A percentile compares a stretch with the other conserved stretches of the same genome.
These are phyloP conservation scores for Metschnikowia koreensis DNA, from an alignment of 805 yeast genomes.

Conservation along the genomic window DNA sequence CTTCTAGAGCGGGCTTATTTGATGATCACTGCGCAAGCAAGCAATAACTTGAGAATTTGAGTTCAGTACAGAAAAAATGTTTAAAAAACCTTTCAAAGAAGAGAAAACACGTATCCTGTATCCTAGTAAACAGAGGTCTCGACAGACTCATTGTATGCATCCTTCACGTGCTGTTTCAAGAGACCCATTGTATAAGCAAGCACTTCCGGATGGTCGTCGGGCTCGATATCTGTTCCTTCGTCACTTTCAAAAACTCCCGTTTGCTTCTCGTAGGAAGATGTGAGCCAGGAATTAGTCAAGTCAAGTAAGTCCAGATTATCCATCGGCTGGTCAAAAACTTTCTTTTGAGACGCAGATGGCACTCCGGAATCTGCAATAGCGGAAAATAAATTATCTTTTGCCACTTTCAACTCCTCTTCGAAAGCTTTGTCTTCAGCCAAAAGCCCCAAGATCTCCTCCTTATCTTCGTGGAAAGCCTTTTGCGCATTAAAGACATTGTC, in stretches of 20 bases:
- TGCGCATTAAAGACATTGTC: conserved; percentile 38
- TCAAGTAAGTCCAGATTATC: conserved; percentile 10
- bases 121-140: background rate
- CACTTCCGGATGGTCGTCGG: conserved; percentile 20
- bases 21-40: background rate
- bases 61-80: background rate
- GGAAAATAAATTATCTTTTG: conserved; percentile 6
- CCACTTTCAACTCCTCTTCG: conserved; percentile 17
- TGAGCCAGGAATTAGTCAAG: conserved; percentile 14
- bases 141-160: conserved; percentile 8
- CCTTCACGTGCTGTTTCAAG: conserved; percentile 31
- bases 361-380: background rate
- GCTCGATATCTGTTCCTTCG: conserved; percentile 13
- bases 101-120: too few relatives aligned
- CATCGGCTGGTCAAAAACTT: conserved; percentile 3
- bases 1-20: too few relatives aligned
- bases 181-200: conserved; percentile 25
- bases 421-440: conserved; percentile 35
- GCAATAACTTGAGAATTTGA: background rate
- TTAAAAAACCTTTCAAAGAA: background rate
- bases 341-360: background rate
- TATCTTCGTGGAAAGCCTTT: conserved; percentile 41
- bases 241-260: conserved; percentile 8
- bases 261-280: conserved; percentile 14
- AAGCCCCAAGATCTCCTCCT: conserved; percentile 35